Base-by-base conservation (phyloP, 345 rosid species). In the Pseudoturritis turrita region DNA sequence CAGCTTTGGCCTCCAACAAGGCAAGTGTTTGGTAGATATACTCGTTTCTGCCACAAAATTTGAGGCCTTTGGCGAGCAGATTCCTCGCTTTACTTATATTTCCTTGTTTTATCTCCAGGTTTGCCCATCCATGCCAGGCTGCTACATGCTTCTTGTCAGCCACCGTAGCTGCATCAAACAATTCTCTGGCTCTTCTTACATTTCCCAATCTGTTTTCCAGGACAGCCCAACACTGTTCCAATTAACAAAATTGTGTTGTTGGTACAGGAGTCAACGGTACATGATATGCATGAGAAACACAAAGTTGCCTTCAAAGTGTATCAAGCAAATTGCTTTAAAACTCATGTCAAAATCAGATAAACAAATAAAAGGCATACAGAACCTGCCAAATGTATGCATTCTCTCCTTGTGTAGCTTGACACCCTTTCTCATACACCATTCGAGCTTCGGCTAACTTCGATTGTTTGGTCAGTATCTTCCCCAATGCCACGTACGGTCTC, bases 41-140 rank as follows among this genome's bases (percentile, higher is more conserved):
- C 83, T 95, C 99, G 12, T 91, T 95, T 45, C 96, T 85, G 18
- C 97, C 92, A n/a, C 96, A 86, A 66, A 83, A 83, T 65, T 85
- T 91, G 54, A 95, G 90, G 40, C 93, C 99, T 78, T 89, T 91
- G 35, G 88, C 88, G 37, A 95, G 97, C 33, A 95, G 76, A 37
- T 95, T 89, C 77, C 99, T 89, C 2, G 97, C 99, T 80, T 91
- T 95, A 82, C 84, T 95, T 58, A 91, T 75, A 76, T 89, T 95
- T 43, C 96, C 96, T 72, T 87, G 93, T 72, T 91, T 88, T 35
- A 91, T 84, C 89, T 95, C 99, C 57, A 95, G 78, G 76, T 91
- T 88, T 43, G 97, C 97, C 99, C 96, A 95, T 56, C 97, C 99
- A 76, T 95, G 99, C 99, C 99, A 95, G 7, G 96, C 96, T 76